These are phyloP conservation scores for Beauveria pseudobassiana DNA, from an alignment of 2,329 filamentous ascomycete genomes.

Conservation along the genomic window DNA sequence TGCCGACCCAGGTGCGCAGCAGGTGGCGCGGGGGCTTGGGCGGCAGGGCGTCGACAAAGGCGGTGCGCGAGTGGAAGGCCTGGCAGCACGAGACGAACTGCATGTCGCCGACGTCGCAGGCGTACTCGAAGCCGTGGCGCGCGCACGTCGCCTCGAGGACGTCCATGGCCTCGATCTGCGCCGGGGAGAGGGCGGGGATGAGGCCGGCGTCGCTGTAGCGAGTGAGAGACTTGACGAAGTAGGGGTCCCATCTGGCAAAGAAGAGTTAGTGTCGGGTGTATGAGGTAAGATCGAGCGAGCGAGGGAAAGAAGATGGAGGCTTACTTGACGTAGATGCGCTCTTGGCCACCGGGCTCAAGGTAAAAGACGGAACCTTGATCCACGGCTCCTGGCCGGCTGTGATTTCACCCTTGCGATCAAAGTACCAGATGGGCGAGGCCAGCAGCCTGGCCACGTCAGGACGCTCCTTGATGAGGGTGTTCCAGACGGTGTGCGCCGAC, in stretches of 20 bases:
- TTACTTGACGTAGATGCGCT: conserved; percentile 55
- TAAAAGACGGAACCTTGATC: conserved; percentile 67
- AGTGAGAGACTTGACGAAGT: conserved; percentile 69
- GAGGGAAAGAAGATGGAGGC: background rate
- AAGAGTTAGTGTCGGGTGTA: background rate
- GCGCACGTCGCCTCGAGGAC: conserved; percentile 60
- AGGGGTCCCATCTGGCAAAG: conserved; percentile 77
- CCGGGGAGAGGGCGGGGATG: conserved; percentile 63
- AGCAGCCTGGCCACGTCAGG: conserved; percentile 72
- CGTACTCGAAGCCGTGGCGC: conserved; percentile 22
- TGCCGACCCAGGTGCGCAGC: conserved; percentile 77
- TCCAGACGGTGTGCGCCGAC: conserved; percentile 73
- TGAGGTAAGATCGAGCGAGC: background rate
- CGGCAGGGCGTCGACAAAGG: conserved; percentile 42
- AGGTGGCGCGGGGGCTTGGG: conserved; percentile 67
- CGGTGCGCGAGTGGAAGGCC: conserved; percentile 13
- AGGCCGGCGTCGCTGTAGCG: conserved; percentile 67
- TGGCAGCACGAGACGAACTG: conserved; percentile 46
- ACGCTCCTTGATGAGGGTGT: conserved; percentile 65
- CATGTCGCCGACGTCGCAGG: conserved; percentile 65
- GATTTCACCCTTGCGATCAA: conserved; percentile 82
- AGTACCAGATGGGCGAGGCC: conserved; percentile 78
- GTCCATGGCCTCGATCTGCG: conserved; percentile 59
- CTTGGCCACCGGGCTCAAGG: conserved; percentile 52
- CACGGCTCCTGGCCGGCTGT: conserved; percentile 67